Base-by-base conservation (phyloP, 1,284 basidiomycete species). In the Sparassis latifolia region DNA sequence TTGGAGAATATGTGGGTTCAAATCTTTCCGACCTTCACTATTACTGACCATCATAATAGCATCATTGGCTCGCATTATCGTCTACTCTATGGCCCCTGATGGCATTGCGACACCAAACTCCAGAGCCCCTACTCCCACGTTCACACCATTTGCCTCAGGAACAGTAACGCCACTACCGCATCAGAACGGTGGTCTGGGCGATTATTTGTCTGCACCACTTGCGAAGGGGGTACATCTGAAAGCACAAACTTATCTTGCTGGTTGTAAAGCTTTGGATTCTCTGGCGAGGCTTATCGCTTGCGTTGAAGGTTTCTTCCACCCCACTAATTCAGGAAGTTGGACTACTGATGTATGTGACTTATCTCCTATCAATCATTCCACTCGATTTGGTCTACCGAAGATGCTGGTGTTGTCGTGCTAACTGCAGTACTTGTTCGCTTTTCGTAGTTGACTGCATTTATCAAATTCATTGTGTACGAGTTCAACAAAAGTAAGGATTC, bases 81-180 rank as follows among this genome's bases (percentile, higher is more conserved):
- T 96, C 4, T 95, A 92, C 68, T 94, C 89, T 3, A 96, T 96
- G 84, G 75, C 85, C 1, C 79, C 80, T 33, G 93, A 97, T 63
- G 79, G 83, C 1, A 62, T 75, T 5, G 76, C 82, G 4, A 78
- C 80, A 2, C 82, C 77, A 1, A 69, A 64, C 6, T 75, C 66
- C 1, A 75, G 69, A 58, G 70, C 76, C 2, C 75, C 78, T 1
- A 84, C 82, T 2, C 84, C 84, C 2, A 61, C 78, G 52, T 78
- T 81, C 56, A 86, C 86, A 7, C 86, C 86, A 0, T 62, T 78
- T 37, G 74, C 79, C 3, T 84, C 84, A 9, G 79, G 77, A 6
- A 72, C 77, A 62, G 79, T 66, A 55, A 85, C 84, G 0, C 82
- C 84, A 2, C 70, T 74, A 12, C 69, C 74, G 32, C 71, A 72